Base-by-base conservation (phyloP, 2,329 filamentous ascomycete species). In the Phyllosticta ampelicida region DNA sequence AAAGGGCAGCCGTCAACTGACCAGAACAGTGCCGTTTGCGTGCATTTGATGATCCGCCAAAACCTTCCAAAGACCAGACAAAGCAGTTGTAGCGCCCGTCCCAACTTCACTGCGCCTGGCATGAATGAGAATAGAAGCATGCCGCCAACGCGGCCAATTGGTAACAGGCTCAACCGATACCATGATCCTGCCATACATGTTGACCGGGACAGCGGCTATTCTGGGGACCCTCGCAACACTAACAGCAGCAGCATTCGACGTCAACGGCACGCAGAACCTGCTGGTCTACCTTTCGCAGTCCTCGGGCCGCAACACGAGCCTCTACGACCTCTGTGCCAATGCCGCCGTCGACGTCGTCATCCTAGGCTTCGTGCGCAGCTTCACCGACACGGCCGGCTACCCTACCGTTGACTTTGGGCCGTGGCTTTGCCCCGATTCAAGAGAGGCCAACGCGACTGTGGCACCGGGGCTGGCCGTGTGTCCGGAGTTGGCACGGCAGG, bases 321-420 rank as follows among this genome's bases (percentile, higher is more conserved):
- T 58, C 16, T 20, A 18, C 26, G 19, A 28, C 9, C 21, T 53
- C 11, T 58, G 55, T 13, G 1, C 10, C 36, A 44, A 58, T 5
- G 29, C 29, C 6, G 20, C 16, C 19, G 23, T 58, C 29, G 55
- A 58, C 51, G 51, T 26, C 6, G 30, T 58, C 29, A 53, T 58
- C 30, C 55, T 58, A 2, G 55, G 55, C 50, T 58, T 58, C 55
- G 28, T 58, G 16, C 55, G 55, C 9, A 51, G 51, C n/a, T 58
- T 58, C 55, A 49, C 18, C 6, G 50, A 18, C 36, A 53, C 50
- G 1, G 51, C 50, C 10, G 51, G 55, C 30, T 58, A 53, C 30
- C 55, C 55, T 5, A 58, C 55, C 3, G 21, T 58, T 13, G 55
- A 58, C 21, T 53, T 58, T 29, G 55, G 55, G 3, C 50, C 30